Evolutionary conservation across 2,329 filamentous ascomycete genomes (phyloP).

Genomic region (Sporothrix curviconia): DNA sequence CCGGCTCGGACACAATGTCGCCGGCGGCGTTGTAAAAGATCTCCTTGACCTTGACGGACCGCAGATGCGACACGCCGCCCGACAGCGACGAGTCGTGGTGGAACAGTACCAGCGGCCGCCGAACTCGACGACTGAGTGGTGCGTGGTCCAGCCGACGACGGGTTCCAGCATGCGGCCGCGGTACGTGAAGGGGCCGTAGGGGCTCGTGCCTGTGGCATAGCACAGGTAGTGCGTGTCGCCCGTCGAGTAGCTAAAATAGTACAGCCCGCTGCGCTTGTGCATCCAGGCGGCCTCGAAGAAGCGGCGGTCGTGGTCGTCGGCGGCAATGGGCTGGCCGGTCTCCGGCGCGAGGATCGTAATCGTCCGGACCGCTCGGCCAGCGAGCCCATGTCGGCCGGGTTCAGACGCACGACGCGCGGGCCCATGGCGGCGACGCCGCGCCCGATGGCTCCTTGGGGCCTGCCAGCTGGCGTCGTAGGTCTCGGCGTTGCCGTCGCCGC

Average conservation of each 20-base stretch:
- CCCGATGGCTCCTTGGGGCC: slow-evolving; percentile 55
- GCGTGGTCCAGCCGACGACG: slow-evolving; percentile 74
- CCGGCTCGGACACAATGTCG: slow-evolving; percentile 43
- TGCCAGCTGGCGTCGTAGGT: slow-evolving; percentile 49
- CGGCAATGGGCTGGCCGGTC: slow-evolving; percentile 50
- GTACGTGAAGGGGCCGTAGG: slow-evolving; percentile 67
- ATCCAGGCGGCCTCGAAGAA: slow-evolving; percentile 81
- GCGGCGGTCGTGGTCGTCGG: slow-evolving; percentile 64
- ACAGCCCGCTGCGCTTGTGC: slow-evolving; percentile 62
- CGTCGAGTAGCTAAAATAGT: slow-evolving; percentile 74
- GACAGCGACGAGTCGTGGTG: slow-evolving; percentile 68
- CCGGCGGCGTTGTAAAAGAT: slow-evolving; percentile 64
- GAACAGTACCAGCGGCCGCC: slow-evolving; percentile 65
- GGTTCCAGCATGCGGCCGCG: slow-evolving; percentile 66
- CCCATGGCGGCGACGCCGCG: slow-evolving; percentile 51
- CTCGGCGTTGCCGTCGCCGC: slow-evolving; percentile 25
- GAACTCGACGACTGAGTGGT: slow-evolving; percentile 73
- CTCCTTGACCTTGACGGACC: slow-evolving; percentile 69
- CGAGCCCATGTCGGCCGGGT: slow-evolving; percentile 55
- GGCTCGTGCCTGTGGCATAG: slow-evolving; percentile 59
- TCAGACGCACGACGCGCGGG: slow-evolving; percentile 60
- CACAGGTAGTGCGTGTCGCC: slow-evolving; percentile 70
- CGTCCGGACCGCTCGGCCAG: slow-evolving; percentile 53
- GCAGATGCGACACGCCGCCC: slow-evolving; percentile 61
- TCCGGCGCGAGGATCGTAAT: slow-evolving; percentile 58